These are phyloP conservation scores for Nakaseomyces delphensis DNA, from an alignment of 1,139 yeast genomes.

Conservation along the genomic window DNA sequence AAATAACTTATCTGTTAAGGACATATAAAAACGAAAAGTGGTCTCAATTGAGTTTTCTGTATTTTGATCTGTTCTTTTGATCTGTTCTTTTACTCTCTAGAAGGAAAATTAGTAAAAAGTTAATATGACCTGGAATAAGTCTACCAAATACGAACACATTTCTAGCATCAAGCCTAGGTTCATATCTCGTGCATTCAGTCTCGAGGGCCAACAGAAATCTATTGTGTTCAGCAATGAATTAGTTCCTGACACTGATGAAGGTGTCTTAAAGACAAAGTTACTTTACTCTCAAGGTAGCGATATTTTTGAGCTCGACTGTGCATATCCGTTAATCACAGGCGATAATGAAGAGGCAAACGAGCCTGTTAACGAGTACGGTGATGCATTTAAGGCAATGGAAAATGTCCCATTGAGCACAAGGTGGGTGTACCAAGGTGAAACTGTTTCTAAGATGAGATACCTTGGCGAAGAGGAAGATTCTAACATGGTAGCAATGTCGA, in stretches of 20 bases:
- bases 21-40: no score
- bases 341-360: constrained; percentile 5
- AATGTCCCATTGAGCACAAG: constrained; percentile 17
- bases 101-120: not conserved
- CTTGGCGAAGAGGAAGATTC: constrained; percentile 21
- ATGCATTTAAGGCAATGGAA: constrained; percentile 18
- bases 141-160: constrained; percentile 36
- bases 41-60: no score
- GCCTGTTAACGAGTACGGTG: constrained; percentile 22
- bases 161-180: constrained; percentile 61
- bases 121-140: constrained; percentile 1
- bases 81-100: not conserved
- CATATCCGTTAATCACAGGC: constrained; percentile 18
- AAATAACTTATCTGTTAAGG: no score
- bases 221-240: constrained; percentile 25
- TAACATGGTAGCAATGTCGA: constrained; percentile 25
- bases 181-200: constrained; percentile 16
- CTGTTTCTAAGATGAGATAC: constrained; percentile 23
- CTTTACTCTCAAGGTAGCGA: constrained; percentile 28
- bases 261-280: constrained; percentile 23
- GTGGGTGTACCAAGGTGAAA: constrained; percentile 29
- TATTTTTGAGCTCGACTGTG: constrained; percentile 27
- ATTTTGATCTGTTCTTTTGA: not conserved
- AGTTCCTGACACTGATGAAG: constrained; percentile 22
- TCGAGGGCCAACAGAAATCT: constrained; percentile 13